Evolutionary conservation across 306 rosid species (phyloP), one percentile per base, ranked within the genome.

Genomic region (Inga laurina): DNA sequence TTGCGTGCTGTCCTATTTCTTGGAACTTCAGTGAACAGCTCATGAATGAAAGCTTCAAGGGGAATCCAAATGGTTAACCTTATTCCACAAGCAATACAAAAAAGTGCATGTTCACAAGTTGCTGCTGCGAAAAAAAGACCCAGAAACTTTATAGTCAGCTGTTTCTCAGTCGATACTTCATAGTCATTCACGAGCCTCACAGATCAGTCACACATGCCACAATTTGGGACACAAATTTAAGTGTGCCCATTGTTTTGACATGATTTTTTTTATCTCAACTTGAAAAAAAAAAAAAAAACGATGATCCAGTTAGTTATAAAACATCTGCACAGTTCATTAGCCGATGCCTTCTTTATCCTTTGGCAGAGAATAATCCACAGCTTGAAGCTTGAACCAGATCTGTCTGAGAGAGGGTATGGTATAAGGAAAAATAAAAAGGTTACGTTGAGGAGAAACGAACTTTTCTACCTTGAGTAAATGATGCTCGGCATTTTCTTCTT

Each of bases 101-200:
- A 76, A 72, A 65, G 56, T 37, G 68, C 34, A 49, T 16, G 54
- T 75, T 88, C 61, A 72, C 82, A 74, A 79, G 77, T 80, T 88
- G 87, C 85, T 48, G 46, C 9, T 48, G 45, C n/a, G 27, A 54
- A 46, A 51, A 32, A 24, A 45, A 54, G 44, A 72, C 54, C 12
- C 2, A 0, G 57, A 75, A 66, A 76, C 19, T 49, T 76, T 68
- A 73, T 41, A 49, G 82, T 78, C 88, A 80, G 77, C 84, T 80
- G 82, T 57, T 54, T 79, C 57, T 74, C 66, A n/a, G 73, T 48
- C 75, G 34, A 79, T 69, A 67, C 44, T 68, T 70, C 57, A 64
- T 43, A 30, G 4, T 32, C 11, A 62, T 62, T 43, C 12, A 45
- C 48, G 65, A 78, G 4, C 66, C 52, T 41, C 19, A 43, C 18